Base-by-base conservation (phyloP, 2,329 filamentous ascomycete genomes). In the Arthrobotrys pseudoclavata region DNA sequence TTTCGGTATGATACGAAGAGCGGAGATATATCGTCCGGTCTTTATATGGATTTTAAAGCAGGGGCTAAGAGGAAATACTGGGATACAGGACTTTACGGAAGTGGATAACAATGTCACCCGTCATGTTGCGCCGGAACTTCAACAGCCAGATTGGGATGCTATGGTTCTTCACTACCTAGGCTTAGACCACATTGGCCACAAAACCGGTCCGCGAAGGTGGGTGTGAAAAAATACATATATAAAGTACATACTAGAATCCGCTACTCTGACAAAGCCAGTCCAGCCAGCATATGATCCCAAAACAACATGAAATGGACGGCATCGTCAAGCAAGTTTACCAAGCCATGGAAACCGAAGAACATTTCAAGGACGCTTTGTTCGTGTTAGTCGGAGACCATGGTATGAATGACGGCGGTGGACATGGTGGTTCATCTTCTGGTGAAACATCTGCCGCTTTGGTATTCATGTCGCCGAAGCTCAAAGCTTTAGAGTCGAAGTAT, bases 401-500 rank as follows among this genome's bases (percentile, higher is more conserved):
- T n/a, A 99, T 99, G 96, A 99, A 98, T 81, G 95, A 98, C 81
- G 96, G 93, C 20, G 96, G 96, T 1, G 98, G 98, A 80, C 96
- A 99, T 83, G 96, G 96, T 31, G 96, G 95, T 45, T 97, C 95
- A 9, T 94, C 94, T 0, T 89, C 93, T 0, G 95, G 96, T 50
- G 96, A 99, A 85, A 98, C 96, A 0, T 97, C 95, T 0, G 91
- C 96, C 0, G 96, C 96, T 15, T 85, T 99, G 9, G 88, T 97
- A 20, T 98, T 99, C 83, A 89, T 97, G 79, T 96, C 94, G 1
- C 94, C 95, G 0, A 96, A 93, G 82, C 86, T 97, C 50, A 89
- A 88, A 81, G 82, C 84, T 0, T 85, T 94, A 20, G 26, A 63
- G 5, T 86, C 87, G 2, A 79, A 82, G 18, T 82, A 82, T 20